phyloP scores from a whole-genome alignment of 345 rosid genomes.

The Gossypium stocksii region DNA sequence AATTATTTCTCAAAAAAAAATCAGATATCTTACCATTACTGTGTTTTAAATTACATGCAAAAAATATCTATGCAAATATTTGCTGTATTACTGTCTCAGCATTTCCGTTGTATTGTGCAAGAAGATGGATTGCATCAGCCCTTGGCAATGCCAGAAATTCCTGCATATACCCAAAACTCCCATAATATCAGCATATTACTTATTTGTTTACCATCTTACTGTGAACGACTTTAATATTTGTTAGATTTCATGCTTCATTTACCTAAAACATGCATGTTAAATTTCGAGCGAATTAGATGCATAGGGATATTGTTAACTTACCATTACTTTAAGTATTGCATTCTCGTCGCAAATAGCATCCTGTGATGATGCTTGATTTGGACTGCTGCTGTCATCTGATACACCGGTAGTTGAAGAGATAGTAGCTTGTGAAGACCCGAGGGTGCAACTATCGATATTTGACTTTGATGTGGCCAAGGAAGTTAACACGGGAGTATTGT shows the following conservation, averaged over 20 bases:
- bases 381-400: constrained; percentile 78
- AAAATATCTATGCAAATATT: constrained; percentile 40
- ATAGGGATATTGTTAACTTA: constrained; percentile 30
- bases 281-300: neutral
- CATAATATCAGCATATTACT: neutral
- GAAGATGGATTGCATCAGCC: constrained; percentile 93
- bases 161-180: constrained; percentile 34
- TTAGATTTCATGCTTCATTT: neutral
- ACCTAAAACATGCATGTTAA: neutral
- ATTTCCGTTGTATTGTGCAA: constrained; percentile 75
- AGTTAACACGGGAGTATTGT: constrained; percentile 42
- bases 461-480: constrained; percentile 51
- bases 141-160: constrained; percentile 94
- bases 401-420: constrained; percentile 57
- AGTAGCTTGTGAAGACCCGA: constrained; percentile 72
- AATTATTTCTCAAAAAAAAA: neutral
- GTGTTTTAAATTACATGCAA: neutral
- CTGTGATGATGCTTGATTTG: constrained; percentile 60
- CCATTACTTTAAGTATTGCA: constrained; percentile 96
- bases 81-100: constrained; percentile 87
- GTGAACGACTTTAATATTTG: neutral
- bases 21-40: neutral
- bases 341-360: constrained; percentile 68
- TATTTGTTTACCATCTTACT: neutral
- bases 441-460: constrained; percentile 55